Conservation (phyloP, 148 eudicot species). For the Mesembryanthemum crystallinum region DNA sequence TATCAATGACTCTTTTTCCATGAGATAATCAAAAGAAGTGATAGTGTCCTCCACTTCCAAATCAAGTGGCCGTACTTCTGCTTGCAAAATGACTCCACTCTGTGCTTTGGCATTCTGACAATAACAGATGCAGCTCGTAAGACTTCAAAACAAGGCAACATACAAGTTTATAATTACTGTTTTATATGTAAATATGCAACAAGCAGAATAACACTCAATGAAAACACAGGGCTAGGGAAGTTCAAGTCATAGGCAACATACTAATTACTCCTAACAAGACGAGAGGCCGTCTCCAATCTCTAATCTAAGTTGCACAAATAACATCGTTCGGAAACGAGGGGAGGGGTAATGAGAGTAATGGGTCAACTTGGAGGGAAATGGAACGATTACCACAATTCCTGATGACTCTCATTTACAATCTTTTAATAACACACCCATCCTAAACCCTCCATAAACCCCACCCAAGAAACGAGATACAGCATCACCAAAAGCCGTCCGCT, state of each 20-base stretch:
- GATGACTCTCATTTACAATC: neutral
- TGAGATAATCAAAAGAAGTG: slow-evolving; percentile 83
- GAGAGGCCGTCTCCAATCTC: neutral
- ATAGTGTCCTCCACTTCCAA: slow-evolving; percentile 70
- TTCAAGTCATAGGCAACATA: neutral
- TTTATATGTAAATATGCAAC: neutral
- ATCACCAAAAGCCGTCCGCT: too few relatives aligned
- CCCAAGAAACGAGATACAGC: too few relatives aligned
- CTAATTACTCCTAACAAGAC: neutral
- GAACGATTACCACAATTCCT: neutral
- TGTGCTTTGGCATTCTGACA: slow-evolving; percentile 60
- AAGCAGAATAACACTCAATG: neutral
- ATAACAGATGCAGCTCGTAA: slow-evolving; percentile 13
- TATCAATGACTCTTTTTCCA: slow-evolving; percentile 92
- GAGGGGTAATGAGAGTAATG: neutral
- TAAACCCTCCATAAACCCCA: too few relatives aligned
- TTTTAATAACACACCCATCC: too few relatives aligned
- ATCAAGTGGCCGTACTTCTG: slow-evolving; percentile 51
- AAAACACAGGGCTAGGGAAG: neutral
- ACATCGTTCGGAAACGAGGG: neutral
- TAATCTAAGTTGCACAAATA: too few relatives aligned
- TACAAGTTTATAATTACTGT: neutral
- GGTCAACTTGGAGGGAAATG: neutral
- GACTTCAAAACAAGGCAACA: neutral
- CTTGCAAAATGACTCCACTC: slow-evolving; percentile 38